A percentile compares a stretch with the other conserved stretches of the same genome.
Evolutionary conservation across 805 yeast genomes (phyloP).

Genomic region (Barnettozyma vustinii): DNA sequence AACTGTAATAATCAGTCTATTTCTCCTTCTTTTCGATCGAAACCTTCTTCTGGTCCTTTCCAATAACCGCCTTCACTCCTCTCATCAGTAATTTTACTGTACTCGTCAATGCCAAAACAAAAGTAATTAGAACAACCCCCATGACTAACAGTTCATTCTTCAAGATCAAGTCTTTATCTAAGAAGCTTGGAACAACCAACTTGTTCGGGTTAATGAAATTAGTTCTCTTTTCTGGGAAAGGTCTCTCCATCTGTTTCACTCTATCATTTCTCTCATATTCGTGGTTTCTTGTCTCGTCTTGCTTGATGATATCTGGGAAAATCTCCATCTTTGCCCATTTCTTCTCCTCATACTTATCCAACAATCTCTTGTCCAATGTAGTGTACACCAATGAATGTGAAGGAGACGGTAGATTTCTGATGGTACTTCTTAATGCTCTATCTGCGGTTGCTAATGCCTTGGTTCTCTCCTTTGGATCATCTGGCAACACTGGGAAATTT

Average conservation of each 20-base stretch:
- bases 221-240: slow-evolving; percentile 29
- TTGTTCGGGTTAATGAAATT: slow-evolving; percentile 27
- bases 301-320: slow-evolving; percentile 49
- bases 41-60: not conserved
- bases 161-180: slow-evolving; percentile 40
- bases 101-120: slow-evolving; percentile 3
- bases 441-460: slow-evolving; percentile 34
- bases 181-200: slow-evolving; percentile 30
- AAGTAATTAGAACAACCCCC: slow-evolving; percentile 26
- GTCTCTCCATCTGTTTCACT: slow-evolving; percentile 26
- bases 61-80: not conserved
- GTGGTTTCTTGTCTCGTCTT: slow-evolving; percentile 39
- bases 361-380: slow-evolving; percentile 28
- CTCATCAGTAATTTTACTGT: not conserved
- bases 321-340: slow-evolving; percentile 35
- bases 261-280: slow-evolving; percentile 55
- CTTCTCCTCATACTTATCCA: slow-evolving; percentile 24
- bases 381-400: slow-evolving; percentile 57
- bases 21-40: not conserved
- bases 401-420: slow-evolving; percentile 75
- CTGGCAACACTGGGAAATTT: slow-evolving; percentile 47
- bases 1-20: not conserved
- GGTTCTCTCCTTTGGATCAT: slow-evolving; percentile 27
- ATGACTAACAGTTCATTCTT: slow-evolving; percentile 46
- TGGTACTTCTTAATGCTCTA: slow-evolving; percentile 40